These are phyloP conservation scores for Aspergillus candidus DNA, from an alignment of 2,329 filamentous ascomycete genomes.

Conservation along the genomic window DNA sequence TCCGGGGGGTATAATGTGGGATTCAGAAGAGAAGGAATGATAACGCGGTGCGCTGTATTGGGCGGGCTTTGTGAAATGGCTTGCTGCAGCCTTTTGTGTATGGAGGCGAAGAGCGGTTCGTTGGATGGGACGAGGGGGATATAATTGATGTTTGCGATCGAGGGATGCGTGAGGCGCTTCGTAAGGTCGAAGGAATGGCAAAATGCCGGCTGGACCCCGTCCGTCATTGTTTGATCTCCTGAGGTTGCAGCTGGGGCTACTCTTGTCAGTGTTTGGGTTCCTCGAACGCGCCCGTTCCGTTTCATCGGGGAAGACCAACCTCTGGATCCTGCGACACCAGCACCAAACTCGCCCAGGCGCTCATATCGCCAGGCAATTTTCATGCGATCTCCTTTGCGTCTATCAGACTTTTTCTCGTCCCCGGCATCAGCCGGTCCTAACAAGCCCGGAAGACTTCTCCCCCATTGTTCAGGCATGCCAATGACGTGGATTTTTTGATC, in stretches of 20 bases:
- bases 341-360: conserved; percentile 65
- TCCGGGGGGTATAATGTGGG: conserved; percentile 74
- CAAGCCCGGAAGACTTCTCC: conserved; percentile 73
- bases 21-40: conserved; percentile 79
- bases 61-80: conserved; percentile 54
- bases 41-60: conserved; percentile 66
- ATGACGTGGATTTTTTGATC: conserved; percentile 84
- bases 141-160: conserved; percentile 48
- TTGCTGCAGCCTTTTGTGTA: conserved; percentile 55
- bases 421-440: conserved; percentile 45
- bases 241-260: conserved; percentile 22
- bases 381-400: conserved; percentile 67
- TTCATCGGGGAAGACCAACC: conserved; percentile 44
- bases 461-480: conserved; percentile 73
- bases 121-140: conserved; percentile 40
- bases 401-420: conserved; percentile 34
- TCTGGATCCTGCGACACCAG: conserved; percentile 49
- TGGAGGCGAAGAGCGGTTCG: conserved; percentile 55
- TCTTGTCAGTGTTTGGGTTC: conserved; percentile 11
- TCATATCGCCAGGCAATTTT: conserved; percentile 99
- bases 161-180: conserved; percentile 56
- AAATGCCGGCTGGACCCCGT: conserved; percentile 43
- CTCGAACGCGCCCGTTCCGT: no score
- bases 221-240: conserved; percentile 36
- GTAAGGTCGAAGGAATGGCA: conserved; percentile 69